phyloP scores from a whole-genome alignment of 2,329 filamentous ascomycete genomes.

The Beauveria bassiana region DNA sequence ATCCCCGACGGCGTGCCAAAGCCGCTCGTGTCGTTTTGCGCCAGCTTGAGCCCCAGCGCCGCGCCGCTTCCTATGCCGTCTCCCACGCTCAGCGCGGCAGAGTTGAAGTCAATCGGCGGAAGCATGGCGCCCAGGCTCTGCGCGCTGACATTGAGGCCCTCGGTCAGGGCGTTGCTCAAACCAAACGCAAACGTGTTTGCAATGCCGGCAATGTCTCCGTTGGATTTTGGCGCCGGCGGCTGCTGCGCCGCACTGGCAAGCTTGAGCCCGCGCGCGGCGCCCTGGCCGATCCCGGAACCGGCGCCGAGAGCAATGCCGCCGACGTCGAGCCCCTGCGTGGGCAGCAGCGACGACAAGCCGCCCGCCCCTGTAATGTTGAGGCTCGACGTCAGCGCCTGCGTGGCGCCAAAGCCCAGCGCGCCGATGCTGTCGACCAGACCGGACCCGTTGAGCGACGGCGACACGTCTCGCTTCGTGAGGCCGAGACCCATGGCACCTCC shows the following conservation, averaged over 20 bases:
- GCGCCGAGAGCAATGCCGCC: not conserved
- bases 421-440: constrained; percentile 17
- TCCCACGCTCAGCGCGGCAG: not conserved
- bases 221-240: not conserved
- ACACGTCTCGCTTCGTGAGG: constrained; percentile 12
- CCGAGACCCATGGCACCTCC: constrained; percentile 19
- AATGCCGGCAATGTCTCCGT: constrained; percentile 7
- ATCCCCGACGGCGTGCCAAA: not conserved
- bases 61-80: not conserved
- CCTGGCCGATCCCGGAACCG: constrained; percentile 11
- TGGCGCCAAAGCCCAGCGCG: constrained; percentile 22
- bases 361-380: constrained; percentile 15
- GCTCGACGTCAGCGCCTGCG: constrained; percentile 19
- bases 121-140: not conserved
- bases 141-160: constrained; percentile 8
- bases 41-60: not conserved
- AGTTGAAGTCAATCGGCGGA: not conserved
- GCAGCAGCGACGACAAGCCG: constrained; percentile 7
- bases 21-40: not conserved
- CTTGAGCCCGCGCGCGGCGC: constrained; percentile 14
- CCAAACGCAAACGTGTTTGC: constrained; percentile 15
- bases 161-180: constrained; percentile 13
- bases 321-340: not conserved
- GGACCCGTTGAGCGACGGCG: constrained; percentile 16
- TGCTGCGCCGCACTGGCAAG: constrained; percentile 7